A percentile compares a stretch with the other conserved stretches of the same genome.
phyloP scores from a whole-genome alignment of 495 filamentous ascomycete species.

The Talaromyces liani region DNA sequence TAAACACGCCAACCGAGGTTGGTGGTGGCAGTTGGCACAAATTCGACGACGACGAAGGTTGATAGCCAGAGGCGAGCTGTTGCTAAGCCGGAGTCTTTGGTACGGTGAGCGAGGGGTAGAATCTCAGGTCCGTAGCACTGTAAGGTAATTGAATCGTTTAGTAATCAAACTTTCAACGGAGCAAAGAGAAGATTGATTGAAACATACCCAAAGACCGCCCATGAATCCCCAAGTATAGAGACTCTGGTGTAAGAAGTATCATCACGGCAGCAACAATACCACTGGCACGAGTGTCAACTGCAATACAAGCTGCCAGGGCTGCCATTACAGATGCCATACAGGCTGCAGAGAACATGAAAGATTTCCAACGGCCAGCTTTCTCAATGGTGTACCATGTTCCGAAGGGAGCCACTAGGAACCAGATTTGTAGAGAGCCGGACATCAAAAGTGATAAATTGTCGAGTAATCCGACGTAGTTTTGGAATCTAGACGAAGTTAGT shows the following conservation, averaged over 20 bases:
- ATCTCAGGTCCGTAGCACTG: conserved; percentile 17
- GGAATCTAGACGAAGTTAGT: conserved; percentile 11
- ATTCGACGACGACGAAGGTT: conserved; percentile 19
- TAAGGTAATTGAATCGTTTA: too few relatives aligned
- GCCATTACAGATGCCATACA: conserved; percentile 17
- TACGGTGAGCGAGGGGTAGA: conserved; percentile 15
- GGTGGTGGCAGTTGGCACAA: conserved; percentile 14
- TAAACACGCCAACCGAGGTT: conserved; percentile 25
- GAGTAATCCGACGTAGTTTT: conserved; percentile 18
- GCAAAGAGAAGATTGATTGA: not conserved
- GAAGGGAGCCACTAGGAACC: conserved; percentile 21
- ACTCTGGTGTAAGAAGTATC: conserved; percentile 14
- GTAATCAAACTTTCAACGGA: not conserved
- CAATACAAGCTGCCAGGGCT: conserved; percentile 11
- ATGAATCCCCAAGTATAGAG: conserved; percentile 18
- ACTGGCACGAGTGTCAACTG: conserved; percentile 7
- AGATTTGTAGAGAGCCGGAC: conserved; percentile 22
- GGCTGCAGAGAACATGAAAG: conserved; percentile 17
- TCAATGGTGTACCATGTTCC: conserved; percentile 24
- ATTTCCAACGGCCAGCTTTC: conserved; percentile 12
- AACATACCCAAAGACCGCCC: conserved; percentile 13
- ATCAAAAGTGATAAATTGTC: conserved; percentile 17
- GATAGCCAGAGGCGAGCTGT: conserved; percentile 15
- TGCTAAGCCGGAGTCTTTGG: conserved; percentile 15
- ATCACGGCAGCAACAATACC: conserved; percentile 14